Evolutionary conservation across 2,329 filamentous ascomycete species (phyloP), one percentile per base, ranked within the genome.

Genomic region (Penicillium sp.): DNA sequence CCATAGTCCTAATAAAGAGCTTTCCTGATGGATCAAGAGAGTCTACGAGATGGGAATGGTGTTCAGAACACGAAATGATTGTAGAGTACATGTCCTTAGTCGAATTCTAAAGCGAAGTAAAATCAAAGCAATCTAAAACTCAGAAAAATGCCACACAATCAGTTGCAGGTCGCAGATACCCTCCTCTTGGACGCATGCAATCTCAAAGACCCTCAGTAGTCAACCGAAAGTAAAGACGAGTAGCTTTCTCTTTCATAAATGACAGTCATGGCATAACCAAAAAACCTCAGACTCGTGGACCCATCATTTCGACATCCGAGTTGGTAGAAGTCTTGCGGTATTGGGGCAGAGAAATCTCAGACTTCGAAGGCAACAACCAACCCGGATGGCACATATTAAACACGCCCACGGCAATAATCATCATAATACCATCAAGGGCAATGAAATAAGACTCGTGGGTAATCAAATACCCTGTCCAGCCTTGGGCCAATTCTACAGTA

Each of bases 381-480:
- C 73, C 77, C 1, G 80, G 81, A 50, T 83, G 79, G 14, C 81
- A 60, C 10, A 78, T 40, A 50, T 80, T 75, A 60, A 82, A 81
- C 6, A 81, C 65, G 0, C 39, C 68, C 19, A 82, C 79, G 4
- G 79, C 77, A 55, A 78, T 54, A 6, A 79, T 70, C 77, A 83
- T 83, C 67, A 81, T 77, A 2, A 75, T 72, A 2, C 78, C 81
- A 60, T 83, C 82, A 2, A 84, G 70, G 4, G 73, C 80, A 59
- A 83, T 76, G 58, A 83, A 83, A 56, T 78, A 83, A 6, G 67
- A 67, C 65, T 84, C 76, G 5, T 78, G 78, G 13, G 79, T 80
- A 55, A 83, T 83, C 46, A 83, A 67, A 41, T 79, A 80, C 0
- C 81, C 82, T 5, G 64, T 59, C 82, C 81, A 83, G 0, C 82